These are phyloP conservation scores for Purpureocillium lavendulum DNA, from an alignment of 2,329 filamentous ascomycete genomes.

Conservation along the genomic window DNA sequence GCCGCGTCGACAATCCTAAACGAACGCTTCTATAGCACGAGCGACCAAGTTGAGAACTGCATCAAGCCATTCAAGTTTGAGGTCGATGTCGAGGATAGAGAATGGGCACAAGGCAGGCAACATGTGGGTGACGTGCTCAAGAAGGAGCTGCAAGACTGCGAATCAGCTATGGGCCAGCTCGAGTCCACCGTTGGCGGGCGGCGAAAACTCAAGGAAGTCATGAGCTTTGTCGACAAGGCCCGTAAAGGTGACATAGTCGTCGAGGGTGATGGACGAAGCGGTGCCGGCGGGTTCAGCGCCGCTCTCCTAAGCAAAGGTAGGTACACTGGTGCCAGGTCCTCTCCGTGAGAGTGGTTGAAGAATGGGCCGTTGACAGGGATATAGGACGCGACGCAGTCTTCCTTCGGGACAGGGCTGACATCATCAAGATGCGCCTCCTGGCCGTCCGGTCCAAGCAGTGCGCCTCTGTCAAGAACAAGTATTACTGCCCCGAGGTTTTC, in stretches of 20 bases:
- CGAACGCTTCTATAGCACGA: conserved; percentile 93
- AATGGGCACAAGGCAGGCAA: conserved; percentile 80
- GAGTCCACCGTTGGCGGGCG: conserved; percentile 73
- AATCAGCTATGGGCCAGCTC: conserved; percentile 65
- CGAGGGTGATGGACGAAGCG: conserved; percentile 74
- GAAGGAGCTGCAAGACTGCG: conserved; percentile 77
- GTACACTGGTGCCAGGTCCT: conserved; percentile 12
- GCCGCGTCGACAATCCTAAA: conserved; percentile 85
- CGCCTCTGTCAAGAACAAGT: conserved; percentile 76
- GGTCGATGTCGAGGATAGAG: conserved; percentile 84
- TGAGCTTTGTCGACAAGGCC: conserved; percentile 83
- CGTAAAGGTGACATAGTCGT: conserved; percentile 77
- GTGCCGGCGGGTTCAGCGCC: conserved; percentile 89
- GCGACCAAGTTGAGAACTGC: conserved; percentile 96
- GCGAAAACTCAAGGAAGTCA: conserved; percentile 81
- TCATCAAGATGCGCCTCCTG: conserved; percentile 81
- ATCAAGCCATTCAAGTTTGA: conserved; percentile 99
- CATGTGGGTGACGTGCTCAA: conserved; percentile 77
- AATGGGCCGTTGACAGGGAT: conserved; percentile 19
- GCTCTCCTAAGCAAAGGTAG: conserved; percentile 75
- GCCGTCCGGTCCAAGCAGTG: conserved; percentile 91
- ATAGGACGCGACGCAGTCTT: conserved; percentile 87
- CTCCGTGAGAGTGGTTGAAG: too few species aligned
- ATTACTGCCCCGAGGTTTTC: conserved; percentile 94
- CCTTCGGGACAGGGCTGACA: conserved; percentile 81